Conservation (phyloP, 805 yeast species). For the Saccharomycopsis vini region DNA sequence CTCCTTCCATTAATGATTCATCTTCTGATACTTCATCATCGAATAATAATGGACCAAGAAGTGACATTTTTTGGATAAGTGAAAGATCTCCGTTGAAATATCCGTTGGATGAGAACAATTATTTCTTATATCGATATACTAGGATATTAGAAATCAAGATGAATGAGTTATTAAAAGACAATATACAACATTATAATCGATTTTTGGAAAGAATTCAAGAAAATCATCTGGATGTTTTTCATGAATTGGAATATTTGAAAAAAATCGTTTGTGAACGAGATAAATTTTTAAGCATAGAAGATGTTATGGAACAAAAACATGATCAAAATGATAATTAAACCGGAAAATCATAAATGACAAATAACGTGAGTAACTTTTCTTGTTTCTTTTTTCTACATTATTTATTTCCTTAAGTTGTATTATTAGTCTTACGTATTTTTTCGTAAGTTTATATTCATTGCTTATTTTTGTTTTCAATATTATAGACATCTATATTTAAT, state of each 20-base stretch:
- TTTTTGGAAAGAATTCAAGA: conserved; percentile 6
- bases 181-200: conserved; percentile 20
- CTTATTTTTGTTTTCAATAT: no score
- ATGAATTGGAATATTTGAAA: conserved; percentile 34
- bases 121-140: conserved; percentile 34
- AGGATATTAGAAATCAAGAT: conserved; percentile 16
- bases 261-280: no score
- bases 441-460: no score
- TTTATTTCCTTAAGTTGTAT: no score
- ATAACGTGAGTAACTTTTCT: no score
- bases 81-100: conserved; percentile 58
- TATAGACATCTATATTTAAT: no score
- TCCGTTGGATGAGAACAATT: conserved; percentile 63
- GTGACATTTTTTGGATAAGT: conserved; percentile 51
- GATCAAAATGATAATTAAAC: neutral
- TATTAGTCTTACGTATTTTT: no score
- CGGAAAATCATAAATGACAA: no score
- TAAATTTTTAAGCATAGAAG: no score
- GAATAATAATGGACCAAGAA: no score
- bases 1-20: neutral
- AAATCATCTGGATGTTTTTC: conserved; percentile 26
- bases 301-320: neutral
- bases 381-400: no score
- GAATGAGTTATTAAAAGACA: conserved; percentile 8
- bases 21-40: no score